These are phyloP conservation scores for Picochlorum sp. DNA, from an alignment of 139 green algal genomes.

Conservation along the genomic window DNA sequence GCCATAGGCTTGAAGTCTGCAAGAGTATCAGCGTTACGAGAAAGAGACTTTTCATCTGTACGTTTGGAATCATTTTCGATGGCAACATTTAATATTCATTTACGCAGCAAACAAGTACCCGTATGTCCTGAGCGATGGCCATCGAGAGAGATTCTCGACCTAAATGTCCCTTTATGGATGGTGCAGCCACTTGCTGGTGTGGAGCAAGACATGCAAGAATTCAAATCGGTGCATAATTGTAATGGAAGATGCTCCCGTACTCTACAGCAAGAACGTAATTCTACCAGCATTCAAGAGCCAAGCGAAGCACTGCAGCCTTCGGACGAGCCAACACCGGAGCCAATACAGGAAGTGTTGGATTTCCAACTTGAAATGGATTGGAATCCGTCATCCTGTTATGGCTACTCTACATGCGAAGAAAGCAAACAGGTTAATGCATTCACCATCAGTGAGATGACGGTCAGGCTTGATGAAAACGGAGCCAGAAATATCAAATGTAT, in stretches of 20 bases:
- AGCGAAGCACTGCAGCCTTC: not conserved
- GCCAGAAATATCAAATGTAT: not conserved
- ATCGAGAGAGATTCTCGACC: not conserved
- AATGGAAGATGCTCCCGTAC: not conserved
- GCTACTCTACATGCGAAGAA: not conserved
- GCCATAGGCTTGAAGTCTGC: not conserved
- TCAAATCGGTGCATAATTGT: not conserved
- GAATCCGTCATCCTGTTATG: not conserved
- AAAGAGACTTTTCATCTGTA: not conserved
- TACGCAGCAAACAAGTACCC: not conserved
- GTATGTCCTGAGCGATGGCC: not conserved
- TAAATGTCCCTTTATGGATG: not conserved
- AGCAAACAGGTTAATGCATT: not conserved
- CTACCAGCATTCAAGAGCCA: not conserved
- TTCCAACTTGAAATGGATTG: not conserved
- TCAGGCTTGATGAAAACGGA: not conserved
- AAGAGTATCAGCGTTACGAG: not conserved
- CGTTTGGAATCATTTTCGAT: not conserved
- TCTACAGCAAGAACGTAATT: not conserved
- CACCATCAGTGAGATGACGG: not conserved
- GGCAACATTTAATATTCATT: not conserved
- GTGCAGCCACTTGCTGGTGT: not conserved
- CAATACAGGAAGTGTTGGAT: not conserved
- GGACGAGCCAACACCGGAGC: too few relatives aligned
- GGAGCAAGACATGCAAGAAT: not conserved